These are phyloP conservation scores for Jaltomata sinuosa DNA, from an alignment of 257 asterid species.

Conservation along the genomic window DNA sequence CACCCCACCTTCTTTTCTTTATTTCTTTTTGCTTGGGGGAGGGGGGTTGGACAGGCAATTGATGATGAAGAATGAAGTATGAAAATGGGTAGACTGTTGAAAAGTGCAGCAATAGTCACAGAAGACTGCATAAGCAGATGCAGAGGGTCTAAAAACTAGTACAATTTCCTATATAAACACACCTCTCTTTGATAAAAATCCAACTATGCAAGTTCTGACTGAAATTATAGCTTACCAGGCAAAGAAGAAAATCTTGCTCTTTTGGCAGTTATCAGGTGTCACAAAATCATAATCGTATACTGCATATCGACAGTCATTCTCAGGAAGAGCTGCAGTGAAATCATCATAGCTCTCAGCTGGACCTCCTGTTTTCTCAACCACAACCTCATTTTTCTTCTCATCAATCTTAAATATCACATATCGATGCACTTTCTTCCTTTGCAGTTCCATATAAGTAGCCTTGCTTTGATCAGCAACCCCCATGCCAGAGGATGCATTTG, in stretches of 20 bases:
- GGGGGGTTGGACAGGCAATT: no score
- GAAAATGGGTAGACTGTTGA: not conserved
- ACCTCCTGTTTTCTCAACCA: conserved; percentile 57
- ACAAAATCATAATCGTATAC: conserved; percentile 62
- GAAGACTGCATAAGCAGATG: not conserved
- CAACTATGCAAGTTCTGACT: not conserved
- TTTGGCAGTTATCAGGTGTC: conserved; percentile 61
- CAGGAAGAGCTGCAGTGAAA: conserved; percentile 56
- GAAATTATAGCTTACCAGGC: conserved; percentile 34
- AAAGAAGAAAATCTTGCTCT: conserved; percentile 81
- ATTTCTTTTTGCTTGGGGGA: no score
- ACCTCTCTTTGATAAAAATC: not conserved
- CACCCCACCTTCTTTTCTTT: not conserved
- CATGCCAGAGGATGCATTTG: conserved; percentile 55
- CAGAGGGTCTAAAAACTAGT: not conserved
- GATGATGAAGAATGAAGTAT: no score
- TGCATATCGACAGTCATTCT: conserved; percentile 57
- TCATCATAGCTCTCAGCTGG: conserved; percentile 47
- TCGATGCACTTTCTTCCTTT: conserved; percentile 52
- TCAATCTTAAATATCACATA: conserved; percentile 61
- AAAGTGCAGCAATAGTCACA: not conserved
- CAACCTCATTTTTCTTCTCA: conserved; percentile 52
- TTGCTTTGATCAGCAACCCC: conserved; percentile 49
- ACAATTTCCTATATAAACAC: no score
- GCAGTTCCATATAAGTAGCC: conserved; percentile 47